Evolutionary conservation across 257 asterid genomes (phyloP), one percentile per base, ranked within the genome.

Genomic region (Hygrophila difformis): DNA sequence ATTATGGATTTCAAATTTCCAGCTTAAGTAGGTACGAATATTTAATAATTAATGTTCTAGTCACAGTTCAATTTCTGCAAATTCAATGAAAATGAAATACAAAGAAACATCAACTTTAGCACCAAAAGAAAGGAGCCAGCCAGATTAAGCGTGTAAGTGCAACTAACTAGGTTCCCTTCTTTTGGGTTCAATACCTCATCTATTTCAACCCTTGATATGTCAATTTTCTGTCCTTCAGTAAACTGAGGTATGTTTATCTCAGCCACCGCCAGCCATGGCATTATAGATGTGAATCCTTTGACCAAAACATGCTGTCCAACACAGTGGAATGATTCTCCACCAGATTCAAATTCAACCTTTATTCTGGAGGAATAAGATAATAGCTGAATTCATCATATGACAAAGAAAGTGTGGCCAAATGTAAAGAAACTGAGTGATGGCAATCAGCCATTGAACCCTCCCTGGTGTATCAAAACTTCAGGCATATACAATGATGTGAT

Each of bases 191-290:
- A 41, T 67, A 82, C 96, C 94, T 79, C 87, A 15, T 82, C 81
- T 34, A 82, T 68, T 37, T 77, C 94, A 59, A 71, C 75, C 52
- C 65, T 69, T 41, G 82, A 68, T 62, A 82, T 63, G 61, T 62
- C 65, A 21, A 82, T 68, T 64, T 68, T 79, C 66, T 86, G 72
- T 57, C 81, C 84, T 67, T 70, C 65, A 42, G 65, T 43, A 50
- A 86, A 86, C 53, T 69, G 75, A n/a, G 96, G 96, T 52, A 82
- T 73, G 53, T 73, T 74, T 52, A 65, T 82, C 68, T 79, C 94
- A 12, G 57, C 56, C 39, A 86, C 75, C 46, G 94, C 93, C 77
- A 79, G 65, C 96, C 96, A 86, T 33, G 96, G 93, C 94, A 86
- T 86, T 50, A 86, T 71, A 37, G 94, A 64, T 23, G 94, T 82